These are phyloP conservation scores for Cladosporium phlei DNA, from an alignment of 2,329 filamentous ascomycete species.

Conservation along the genomic window DNA sequence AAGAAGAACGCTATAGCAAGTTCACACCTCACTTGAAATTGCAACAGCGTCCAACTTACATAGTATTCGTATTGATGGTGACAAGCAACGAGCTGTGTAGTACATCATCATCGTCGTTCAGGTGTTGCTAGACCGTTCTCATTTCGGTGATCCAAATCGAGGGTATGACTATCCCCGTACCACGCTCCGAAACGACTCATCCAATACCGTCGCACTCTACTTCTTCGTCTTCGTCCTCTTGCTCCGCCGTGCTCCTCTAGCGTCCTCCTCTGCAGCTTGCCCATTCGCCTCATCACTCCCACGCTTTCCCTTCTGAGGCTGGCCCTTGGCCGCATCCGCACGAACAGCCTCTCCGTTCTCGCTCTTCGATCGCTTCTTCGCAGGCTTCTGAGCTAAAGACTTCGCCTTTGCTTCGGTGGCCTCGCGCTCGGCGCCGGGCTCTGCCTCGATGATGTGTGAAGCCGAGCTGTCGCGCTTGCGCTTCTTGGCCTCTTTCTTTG, in stretches of 20 bases:
- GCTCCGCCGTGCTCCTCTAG: neutral
- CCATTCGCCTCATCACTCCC: neutral
- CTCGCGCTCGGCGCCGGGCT: constrained; percentile 25
- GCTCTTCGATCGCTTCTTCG: constrained; percentile 17
- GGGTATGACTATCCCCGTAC: too few relatives aligned
- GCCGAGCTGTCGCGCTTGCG: constrained; percentile 32
- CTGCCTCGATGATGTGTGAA: constrained; percentile 18
- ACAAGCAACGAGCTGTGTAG: too few relatives aligned
- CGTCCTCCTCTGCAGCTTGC: too few relatives aligned
- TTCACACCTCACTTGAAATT: too few relatives aligned
- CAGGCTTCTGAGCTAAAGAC: constrained; percentile 11
- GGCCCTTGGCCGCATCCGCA: neutral
- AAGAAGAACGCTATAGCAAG: too few relatives aligned
- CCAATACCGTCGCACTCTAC: too few relatives aligned
- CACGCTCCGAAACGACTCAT: too few relatives aligned
- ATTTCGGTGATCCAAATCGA: too few relatives aligned
- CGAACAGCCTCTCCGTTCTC: constrained; percentile 10
- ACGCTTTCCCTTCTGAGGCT: constrained; percentile 6
- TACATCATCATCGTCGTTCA: too few relatives aligned
- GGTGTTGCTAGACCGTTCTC: too few relatives aligned
- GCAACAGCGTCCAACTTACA: too few relatives aligned
- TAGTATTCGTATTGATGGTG: too few relatives aligned
- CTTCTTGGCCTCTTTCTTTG: constrained; percentile 27
- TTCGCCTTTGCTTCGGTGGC: neutral
- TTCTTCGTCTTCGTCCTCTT: neutral